Percentiles rank a stretch among this genome's conserved stretches.
These are phyloP conservation scores for Yarrowia bubula DNA, from an alignment of 805 yeast genomes.

Conservation along the genomic window DNA sequence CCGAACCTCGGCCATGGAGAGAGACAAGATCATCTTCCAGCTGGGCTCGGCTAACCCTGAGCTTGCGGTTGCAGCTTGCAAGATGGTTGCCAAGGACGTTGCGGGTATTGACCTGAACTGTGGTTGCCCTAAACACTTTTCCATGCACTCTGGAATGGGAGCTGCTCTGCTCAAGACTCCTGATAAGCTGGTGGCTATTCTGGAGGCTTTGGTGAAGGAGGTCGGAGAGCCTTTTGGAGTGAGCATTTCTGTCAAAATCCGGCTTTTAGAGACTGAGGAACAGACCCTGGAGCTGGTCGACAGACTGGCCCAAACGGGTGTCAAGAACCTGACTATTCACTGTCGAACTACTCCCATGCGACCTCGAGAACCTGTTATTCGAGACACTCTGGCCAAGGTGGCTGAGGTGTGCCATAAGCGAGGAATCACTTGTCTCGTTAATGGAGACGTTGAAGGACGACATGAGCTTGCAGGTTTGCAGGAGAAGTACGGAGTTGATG, in stretches of 20 bases:
- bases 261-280: conserved; percentile 65
- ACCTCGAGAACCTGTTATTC: conserved; percentile 70
- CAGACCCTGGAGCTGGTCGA: conserved; percentile 60
- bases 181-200: conserved; percentile 67
- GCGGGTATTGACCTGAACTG: conserved; percentile 92
- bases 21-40: conserved; percentile 75
- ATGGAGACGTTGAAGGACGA: conserved; percentile 67
- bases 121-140: conserved; percentile 96
- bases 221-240: conserved; percentile 76
- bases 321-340: conserved; percentile 81
- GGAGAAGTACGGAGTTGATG: conserved; percentile 54
- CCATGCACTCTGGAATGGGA: conserved; percentile 96
- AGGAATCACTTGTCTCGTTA: conserved; percentile 71
- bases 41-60: conserved; percentile 84
- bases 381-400: conserved; percentile 64
- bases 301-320: conserved; percentile 70
- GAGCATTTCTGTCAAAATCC: conserved; percentile 87
- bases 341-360: conserved; percentile 90
- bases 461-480: conserved; percentile 55
- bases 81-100: conserved; percentile 76
- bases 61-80: conserved; percentile 85
- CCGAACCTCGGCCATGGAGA: conserved; percentile 68
- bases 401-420: conserved; percentile 58
- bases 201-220: conserved; percentile 64
- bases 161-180: conserved; percentile 87